Evolutionary conservation across 768 basidiomycete species (phyloP).

Genomic region (Hemileccinum impolitum): DNA sequence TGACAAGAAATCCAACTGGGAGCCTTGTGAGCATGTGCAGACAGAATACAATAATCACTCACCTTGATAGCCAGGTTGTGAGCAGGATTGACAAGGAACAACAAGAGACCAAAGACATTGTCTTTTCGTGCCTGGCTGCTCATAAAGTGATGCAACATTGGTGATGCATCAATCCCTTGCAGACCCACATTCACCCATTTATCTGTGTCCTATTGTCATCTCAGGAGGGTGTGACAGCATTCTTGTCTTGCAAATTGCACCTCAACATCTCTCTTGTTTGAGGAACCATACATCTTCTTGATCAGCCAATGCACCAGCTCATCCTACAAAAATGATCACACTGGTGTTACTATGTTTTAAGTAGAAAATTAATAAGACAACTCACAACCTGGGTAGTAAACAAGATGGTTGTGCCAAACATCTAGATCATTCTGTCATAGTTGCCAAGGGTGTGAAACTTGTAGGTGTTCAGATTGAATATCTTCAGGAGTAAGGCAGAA

Average conservation of each 20-base stretch:
- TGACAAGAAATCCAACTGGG: neutral
- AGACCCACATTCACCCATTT: too few species aligned
- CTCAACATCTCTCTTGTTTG: neutral
- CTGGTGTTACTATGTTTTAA: too few species aligned
- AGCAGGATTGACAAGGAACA: too few species aligned
- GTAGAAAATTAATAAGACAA: neutral
- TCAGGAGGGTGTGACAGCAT: neutral
- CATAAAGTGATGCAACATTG: neutral
- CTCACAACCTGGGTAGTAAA: neutral
- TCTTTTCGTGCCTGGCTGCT: neutral
- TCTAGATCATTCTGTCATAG: too few species aligned
- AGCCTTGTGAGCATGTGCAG: neutral
- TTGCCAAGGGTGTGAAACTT: too few species aligned
- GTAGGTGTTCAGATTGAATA: too few species aligned
- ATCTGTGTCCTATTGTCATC: neutral
- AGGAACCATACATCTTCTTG: neutral
- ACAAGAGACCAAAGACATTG: neutral
- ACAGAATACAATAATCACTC: neutral
- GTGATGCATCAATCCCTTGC: neutral
- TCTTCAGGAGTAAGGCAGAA: too few species aligned
- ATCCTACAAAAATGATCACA: neutral
- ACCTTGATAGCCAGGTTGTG: neutral
- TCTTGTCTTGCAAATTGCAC: neutral
- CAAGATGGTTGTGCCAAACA: too few species aligned
- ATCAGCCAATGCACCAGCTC: neutral